Conservation (phyloP, 2,329 filamentous ascomycete genomes). For the Trichophyton simii region DNA sequence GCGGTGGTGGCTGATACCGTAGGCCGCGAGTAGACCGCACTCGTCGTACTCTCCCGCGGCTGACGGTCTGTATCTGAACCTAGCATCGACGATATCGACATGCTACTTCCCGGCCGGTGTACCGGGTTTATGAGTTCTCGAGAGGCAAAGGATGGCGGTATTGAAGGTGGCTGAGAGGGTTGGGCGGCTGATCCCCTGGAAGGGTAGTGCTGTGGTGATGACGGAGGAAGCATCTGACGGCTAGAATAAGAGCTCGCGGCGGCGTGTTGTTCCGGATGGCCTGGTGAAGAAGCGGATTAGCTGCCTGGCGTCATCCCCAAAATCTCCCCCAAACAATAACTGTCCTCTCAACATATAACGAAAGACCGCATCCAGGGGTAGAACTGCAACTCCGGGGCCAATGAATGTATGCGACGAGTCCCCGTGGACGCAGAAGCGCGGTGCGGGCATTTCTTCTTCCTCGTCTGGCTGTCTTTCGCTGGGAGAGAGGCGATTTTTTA, state of each 20-base stretch:
- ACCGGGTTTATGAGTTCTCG: slow-evolving; percentile 40
- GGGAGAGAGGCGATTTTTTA: not conserved
- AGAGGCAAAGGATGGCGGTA: slow-evolving; percentile 28
- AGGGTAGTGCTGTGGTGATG: slow-evolving; percentile 37
- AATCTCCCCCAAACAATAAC: too few relatives aligned
- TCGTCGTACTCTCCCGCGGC: slow-evolving; percentile 34
- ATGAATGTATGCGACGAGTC: not conserved
- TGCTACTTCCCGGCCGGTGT: slow-evolving; percentile 49
- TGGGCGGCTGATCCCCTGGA: slow-evolving; percentile 31
- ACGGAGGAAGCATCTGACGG: slow-evolving; percentile 41
- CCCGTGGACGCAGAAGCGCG: not conserved
- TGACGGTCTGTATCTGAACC: slow-evolving; percentile 41
- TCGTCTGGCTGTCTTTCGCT: not conserved
- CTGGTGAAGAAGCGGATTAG: slow-evolving; percentile 5
- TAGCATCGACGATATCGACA: slow-evolving; percentile 64
- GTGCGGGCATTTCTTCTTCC: not conserved
- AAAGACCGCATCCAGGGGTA: not conserved
- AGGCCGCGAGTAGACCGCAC: slow-evolving; percentile 37
- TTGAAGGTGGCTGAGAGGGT: slow-evolving; percentile 27
- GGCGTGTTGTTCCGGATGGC: slow-evolving; percentile 13
- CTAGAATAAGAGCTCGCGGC: slow-evolving; percentile 23
- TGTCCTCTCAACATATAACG: not conserved
- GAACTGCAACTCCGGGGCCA: not conserved
- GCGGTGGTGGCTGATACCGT: slow-evolving; percentile 13
- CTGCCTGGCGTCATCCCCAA: not conserved